These are phyloP conservation scores for Heliosperma pusillum DNA, from an alignment of 148 eudicot genomes.

Conservation along the genomic window DNA sequence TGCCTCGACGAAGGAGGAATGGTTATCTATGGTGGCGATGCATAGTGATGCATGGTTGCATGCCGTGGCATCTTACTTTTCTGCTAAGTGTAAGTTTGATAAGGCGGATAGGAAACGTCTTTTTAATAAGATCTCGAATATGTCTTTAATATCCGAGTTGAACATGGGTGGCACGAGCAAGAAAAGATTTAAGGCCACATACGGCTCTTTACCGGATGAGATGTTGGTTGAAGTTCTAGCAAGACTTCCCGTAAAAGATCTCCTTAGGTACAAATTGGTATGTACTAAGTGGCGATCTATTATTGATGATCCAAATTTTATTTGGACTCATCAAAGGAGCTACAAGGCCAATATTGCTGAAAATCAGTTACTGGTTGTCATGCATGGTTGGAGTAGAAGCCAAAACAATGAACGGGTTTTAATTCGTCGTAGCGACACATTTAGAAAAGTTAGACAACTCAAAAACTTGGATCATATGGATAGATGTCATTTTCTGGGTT, in stretches of 20 bases:
- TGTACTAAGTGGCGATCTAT: constrained; percentile 21
- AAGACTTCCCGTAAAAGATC: constrained; percentile 12
- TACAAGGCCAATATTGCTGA: constrained; percentile 12
- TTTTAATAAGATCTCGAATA: constrained; percentile 15
- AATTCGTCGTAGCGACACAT: constrained; percentile 25
- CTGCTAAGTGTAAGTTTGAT: constrained; percentile 18
- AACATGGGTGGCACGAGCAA: neutral
- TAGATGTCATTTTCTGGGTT: constrained; percentile 1
- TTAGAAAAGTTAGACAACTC: constrained; percentile 6
- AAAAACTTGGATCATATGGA: neutral
- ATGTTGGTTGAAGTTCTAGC: constrained; percentile 17
- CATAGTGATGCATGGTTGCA: constrained; percentile 27
- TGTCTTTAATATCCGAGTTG: neutral
- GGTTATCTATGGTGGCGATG: constrained; percentile 27
- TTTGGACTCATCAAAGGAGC: constrained; percentile 5
- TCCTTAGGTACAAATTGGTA: constrained; percentile 11
- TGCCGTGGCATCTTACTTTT: constrained; percentile 14
- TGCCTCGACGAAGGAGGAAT: constrained; percentile 16
- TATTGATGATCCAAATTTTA: constrained; percentile 14
- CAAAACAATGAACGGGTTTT: neutral
- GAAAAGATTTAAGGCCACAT: constrained; percentile 13
- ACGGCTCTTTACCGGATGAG: constrained; percentile 13
- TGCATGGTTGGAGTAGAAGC: neutral
- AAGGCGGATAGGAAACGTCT: constrained; percentile 24
- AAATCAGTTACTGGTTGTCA: constrained; percentile 6